Evolutionary conservation across 495 filamentous ascomycete genomes (phyloP).

Genomic region (Penicillium psychrofluorescens): DNA sequence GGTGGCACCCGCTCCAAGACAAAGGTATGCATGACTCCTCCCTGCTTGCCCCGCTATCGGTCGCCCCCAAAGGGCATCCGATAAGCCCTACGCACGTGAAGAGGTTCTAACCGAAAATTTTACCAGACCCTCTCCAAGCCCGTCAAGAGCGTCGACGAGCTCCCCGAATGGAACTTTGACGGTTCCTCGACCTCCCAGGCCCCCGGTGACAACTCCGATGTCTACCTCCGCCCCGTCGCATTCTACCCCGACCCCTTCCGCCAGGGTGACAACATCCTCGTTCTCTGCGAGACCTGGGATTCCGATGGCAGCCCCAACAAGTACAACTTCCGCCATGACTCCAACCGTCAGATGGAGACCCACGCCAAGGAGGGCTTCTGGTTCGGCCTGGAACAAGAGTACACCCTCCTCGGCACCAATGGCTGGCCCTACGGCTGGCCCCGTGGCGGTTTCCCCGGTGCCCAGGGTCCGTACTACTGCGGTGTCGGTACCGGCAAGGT

Average conservation of each 20-base stretch:
- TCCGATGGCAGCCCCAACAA: slow-evolving; percentile 95
- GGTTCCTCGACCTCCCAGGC: slow-evolving; percentile 93
- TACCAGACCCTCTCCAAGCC: slow-evolving; percentile 69
- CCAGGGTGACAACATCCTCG: slow-evolving; percentile 75
- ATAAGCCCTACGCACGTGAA: slow-evolving; percentile 28
- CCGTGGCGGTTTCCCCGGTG: slow-evolving; percentile 89
- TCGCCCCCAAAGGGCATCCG: not conserved
- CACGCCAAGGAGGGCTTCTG: slow-evolving; percentile 79
- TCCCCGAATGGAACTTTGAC: slow-evolving; percentile 99
- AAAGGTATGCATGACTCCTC: slow-evolving; percentile 57
- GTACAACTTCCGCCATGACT: slow-evolving; percentile 94
- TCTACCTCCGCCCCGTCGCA: slow-evolving; percentile 90
- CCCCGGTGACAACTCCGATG: slow-evolving; percentile 92
- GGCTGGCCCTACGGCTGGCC: slow-evolving; percentile 94
- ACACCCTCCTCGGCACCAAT: slow-evolving; percentile 81
- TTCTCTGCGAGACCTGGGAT: slow-evolving; percentile 94
- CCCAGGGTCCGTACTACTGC: slow-evolving; percentile 98
- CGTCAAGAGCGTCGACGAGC: slow-evolving; percentile 60
- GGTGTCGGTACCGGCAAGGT: slow-evolving; percentile 97
- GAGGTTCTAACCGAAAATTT: not conserved
- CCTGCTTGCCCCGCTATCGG: slow-evolving; percentile 4
- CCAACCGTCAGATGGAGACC: slow-evolving; percentile 79
- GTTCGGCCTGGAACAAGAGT: slow-evolving; percentile 99
- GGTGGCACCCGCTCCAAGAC: slow-evolving; percentile 82
- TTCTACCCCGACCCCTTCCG: slow-evolving; percentile 94